phyloP scores from a whole-genome alignment of 441 rosid genomes.

The Adansonia grandidieri region DNA sequence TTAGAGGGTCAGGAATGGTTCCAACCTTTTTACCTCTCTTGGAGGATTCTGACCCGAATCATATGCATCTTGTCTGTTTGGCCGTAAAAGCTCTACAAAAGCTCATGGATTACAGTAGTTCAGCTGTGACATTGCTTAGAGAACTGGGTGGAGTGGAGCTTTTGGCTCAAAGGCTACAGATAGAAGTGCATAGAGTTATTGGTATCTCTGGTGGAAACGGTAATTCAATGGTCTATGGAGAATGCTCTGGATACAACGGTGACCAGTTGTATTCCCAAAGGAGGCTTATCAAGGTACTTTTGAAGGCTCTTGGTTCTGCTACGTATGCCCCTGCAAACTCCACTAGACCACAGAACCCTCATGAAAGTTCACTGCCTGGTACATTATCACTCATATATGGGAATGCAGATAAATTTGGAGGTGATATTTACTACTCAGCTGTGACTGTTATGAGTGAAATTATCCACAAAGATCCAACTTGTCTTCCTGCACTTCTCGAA shows the following conservation, averaged over 20 bases:
- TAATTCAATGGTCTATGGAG: constrained; percentile 65
- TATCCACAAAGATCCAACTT: constrained; percentile 97
- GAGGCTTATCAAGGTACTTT: constrained; percentile 90
- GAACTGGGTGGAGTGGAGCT: constrained; percentile 96
- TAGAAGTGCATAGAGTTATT: constrained; percentile 82
- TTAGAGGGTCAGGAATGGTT: constrained; percentile 97
- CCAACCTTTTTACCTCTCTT: constrained; percentile 92
- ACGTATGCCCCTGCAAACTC: constrained; percentile 81
- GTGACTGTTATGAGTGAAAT: constrained; percentile 99
- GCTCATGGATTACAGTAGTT: constrained; percentile 65
- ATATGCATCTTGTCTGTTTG: constrained; percentile 88
- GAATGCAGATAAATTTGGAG: constrained; percentile 87
- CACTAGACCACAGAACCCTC: constrained; percentile 69
- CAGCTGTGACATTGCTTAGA: constrained; percentile 87
- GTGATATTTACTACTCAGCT: constrained; percentile 93
- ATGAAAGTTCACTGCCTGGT: constrained; percentile 80
- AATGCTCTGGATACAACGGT: constrained; percentile 58
- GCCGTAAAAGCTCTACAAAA: constrained; percentile 92
- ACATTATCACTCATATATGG: constrained; percentile 78
- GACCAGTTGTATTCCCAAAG: constrained; percentile 73
- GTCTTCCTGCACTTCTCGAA: constrained; percentile 78
- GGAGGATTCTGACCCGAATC: constrained; percentile 85
- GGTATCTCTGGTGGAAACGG: constrained; percentile 58
- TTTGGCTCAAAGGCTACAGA: constrained; percentile 85
- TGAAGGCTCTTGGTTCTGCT: constrained; percentile 98